These are phyloP conservation scores for Stylosanthes scabra DNA, from an alignment of 331 rosid species.

Conservation along the genomic window DNA sequence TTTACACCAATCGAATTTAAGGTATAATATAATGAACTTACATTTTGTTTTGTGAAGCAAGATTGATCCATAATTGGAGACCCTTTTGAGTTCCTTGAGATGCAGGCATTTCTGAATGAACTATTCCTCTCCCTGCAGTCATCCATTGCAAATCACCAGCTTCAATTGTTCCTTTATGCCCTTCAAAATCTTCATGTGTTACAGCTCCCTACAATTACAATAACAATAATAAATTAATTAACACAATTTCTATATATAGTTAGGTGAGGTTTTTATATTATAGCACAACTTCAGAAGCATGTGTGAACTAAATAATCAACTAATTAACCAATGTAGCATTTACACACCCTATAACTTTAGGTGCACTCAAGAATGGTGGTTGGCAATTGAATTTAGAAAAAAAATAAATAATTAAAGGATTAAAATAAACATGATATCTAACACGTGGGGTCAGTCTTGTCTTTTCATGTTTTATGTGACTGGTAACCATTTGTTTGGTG, in stretches of 20 bases:
- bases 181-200: conserved; percentile 93
- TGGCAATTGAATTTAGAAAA: conserved; percentile 33
- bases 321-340: not conserved
- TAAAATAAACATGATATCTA: conserved; percentile 11
- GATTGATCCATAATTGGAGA: conserved; percentile 90
- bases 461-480: conserved; percentile 6
- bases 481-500: conserved; percentile 5
- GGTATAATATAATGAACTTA: conserved; percentile 19
- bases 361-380: conserved; percentile 33
- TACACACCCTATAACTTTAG: conserved; percentile 5
- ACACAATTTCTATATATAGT: not conserved
- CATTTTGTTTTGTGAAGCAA: conserved; percentile 88
- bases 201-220: conserved; percentile 66
- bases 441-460: conserved; percentile 37
- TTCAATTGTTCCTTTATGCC: conserved; percentile 85
- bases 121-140: conserved; percentile 98
- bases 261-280: not conserved
- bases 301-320: not conserved
- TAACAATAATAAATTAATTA: conserved; percentile 10
- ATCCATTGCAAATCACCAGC: conserved; percentile 97
- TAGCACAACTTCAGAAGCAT: not conserved
- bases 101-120: conserved; percentile 98
- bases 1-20: not conserved
- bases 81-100: conserved; percentile 89
- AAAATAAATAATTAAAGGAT: too few relatives aligned